Evolutionary conservation across 1,284 basidiomycete species (phyloP).

Genomic region (Ganoderma sinense): DNA sequence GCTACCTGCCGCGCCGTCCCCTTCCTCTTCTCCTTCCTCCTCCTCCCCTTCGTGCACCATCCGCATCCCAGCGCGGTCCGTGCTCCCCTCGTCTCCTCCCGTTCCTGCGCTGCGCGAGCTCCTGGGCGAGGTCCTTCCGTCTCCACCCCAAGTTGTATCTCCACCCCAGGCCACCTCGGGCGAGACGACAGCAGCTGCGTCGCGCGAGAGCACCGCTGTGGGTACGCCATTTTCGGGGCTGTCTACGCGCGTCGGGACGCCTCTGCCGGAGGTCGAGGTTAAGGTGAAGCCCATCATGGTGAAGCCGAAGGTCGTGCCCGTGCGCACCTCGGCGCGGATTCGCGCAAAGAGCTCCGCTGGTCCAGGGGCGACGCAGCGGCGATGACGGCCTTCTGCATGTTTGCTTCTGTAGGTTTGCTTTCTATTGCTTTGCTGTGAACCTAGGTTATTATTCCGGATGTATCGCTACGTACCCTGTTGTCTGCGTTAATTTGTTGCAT

Average conservation of each 20-base stretch:
- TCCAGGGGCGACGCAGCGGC: not conserved
- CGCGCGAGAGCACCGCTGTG: not conserved
- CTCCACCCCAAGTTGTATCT: not conserved
- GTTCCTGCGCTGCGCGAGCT: not conserved
- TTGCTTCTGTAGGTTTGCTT: too few species aligned
- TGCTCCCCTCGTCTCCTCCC: not conserved
- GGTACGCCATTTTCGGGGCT: not conserved
- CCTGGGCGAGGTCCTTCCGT: too few species aligned
- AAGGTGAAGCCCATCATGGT: not conserved
- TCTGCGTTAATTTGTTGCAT: too few species aligned
- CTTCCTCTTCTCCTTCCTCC: not conserved
- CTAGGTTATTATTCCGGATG: too few species aligned
- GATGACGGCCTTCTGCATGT: not conserved
- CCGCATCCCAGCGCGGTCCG: not conserved
- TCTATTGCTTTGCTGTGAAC: too few species aligned
- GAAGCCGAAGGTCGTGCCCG: not conserved
- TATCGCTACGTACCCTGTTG: too few species aligned
- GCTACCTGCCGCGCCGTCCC: not conserved
- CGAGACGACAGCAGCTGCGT: not conserved
- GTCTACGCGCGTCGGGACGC: not conserved
- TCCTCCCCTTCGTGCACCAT: not conserved
- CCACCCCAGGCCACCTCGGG: not conserved
- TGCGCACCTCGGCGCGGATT: not conserved
- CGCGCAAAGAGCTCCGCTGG: not conserved
- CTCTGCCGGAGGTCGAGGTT: not conserved